Conservation (phyloP, 208 protist genomes). For the Leptomonas pyrrhocoris region DNA sequence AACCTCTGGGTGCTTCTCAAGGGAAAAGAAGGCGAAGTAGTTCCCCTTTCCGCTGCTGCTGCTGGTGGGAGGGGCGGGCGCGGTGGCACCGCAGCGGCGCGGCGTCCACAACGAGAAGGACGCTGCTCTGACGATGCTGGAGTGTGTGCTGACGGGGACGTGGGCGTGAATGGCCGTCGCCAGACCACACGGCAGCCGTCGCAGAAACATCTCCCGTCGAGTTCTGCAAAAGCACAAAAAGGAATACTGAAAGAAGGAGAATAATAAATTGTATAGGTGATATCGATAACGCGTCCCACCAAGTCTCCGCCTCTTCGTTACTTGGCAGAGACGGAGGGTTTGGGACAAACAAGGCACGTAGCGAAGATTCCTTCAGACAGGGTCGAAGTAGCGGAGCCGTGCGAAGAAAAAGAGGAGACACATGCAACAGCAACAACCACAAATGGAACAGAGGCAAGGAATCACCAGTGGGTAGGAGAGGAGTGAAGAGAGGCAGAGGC, state of each 20-base stretch:
- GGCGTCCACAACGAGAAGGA: not conserved
- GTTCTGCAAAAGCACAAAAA: not conserved
- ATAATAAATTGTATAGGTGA: too few relatives aligned
- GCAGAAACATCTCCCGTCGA: not conserved
- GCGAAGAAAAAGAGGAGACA: too few relatives aligned
- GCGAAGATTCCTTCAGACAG: too few relatives aligned
- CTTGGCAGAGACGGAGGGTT: too few relatives aligned
- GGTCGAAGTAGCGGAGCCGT: too few relatives aligned
- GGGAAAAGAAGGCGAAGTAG: slow-evolving; percentile 76
- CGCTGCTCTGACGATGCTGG: not conserved
- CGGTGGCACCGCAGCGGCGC: slow-evolving; percentile 9
- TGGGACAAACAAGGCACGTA: too few relatives aligned
- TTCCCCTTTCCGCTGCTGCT: slow-evolving; percentile 52
- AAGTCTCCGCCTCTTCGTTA: too few relatives aligned
- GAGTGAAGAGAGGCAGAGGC: too few relatives aligned
- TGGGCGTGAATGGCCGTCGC: not conserved
- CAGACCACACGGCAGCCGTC: slow-evolving; percentile 1
- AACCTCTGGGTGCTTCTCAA: slow-evolving; percentile 53
- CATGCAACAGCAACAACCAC: too few relatives aligned
- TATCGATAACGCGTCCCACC: too few relatives aligned
- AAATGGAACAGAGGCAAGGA: too few relatives aligned
- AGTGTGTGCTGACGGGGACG: not conserved
- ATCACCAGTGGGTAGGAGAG: too few relatives aligned
- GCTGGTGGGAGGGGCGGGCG: not conserved
- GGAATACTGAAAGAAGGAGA: not conserved